Conservation (phyloP, 2,329 filamentous ascomycete species). For the Colletotrichum simmondsii region DNA sequence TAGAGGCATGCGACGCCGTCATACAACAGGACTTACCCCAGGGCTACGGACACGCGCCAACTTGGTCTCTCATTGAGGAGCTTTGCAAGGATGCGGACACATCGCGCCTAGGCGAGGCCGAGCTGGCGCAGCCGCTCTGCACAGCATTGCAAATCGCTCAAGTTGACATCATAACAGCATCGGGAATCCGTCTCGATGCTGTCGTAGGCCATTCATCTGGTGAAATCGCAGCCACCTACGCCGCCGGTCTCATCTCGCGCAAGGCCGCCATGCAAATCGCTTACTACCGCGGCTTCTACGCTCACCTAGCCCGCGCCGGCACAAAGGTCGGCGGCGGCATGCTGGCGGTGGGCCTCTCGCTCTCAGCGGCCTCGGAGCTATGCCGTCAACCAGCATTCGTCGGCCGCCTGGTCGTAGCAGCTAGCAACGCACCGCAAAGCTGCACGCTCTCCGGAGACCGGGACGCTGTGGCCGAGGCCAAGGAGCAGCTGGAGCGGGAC, state of each 20-base stretch:
- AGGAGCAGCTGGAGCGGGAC: constrained; percentile 32
- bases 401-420: constrained; percentile 33
- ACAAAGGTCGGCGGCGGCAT: constrained; percentile 37
- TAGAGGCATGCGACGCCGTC: no score
- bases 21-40: no score
- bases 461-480: constrained; percentile 38
- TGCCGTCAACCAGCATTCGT: not conserved
- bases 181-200: constrained; percentile 44
- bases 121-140: constrained; percentile 40
- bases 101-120: constrained; percentile 33
- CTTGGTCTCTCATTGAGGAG: constrained; percentile 43
- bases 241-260: constrained; percentile 51
- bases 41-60: constrained; percentile 36
- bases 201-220: constrained; percentile 61
- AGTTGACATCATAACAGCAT: constrained; percentile 29
- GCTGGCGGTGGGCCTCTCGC: constrained; percentile 37
- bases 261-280: constrained; percentile 39
- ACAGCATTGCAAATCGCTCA: not conserved
- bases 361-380: constrained; percentile 25
- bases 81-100: constrained; percentile 36
- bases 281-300: constrained; percentile 36
- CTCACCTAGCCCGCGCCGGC: constrained; percentile 35
- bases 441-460: constrained; percentile 44
- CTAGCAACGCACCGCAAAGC: constrained; percentile 36
- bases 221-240: constrained; percentile 62